These are phyloP conservation scores for Pyrenochaeta sp. DNA, from an alignment of 2,329 filamentous ascomycete species.

Conservation along the genomic window DNA sequence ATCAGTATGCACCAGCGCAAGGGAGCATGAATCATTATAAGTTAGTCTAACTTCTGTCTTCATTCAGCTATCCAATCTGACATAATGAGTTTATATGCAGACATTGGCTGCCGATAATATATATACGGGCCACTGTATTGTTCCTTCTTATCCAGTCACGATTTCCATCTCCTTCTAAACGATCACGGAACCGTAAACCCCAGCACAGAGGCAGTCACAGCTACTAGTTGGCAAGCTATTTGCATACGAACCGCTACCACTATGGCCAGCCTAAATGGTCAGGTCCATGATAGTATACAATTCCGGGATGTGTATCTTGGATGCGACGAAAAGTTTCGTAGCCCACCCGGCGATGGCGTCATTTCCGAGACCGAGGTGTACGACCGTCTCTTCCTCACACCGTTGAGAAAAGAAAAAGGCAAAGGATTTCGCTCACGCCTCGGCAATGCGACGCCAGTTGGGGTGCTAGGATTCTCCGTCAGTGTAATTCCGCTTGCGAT, in stretches of 20 bases:
- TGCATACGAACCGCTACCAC: not conserved
- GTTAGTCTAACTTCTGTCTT: slow-evolving; percentile 1
- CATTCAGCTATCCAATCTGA: not conserved
- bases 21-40: not conserved
- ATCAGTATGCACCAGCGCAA: not conserved
- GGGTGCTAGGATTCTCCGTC: slow-evolving; percentile 22
- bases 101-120: not conserved
- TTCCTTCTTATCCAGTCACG: not conserved
- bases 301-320: not conserved
- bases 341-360: not conserved
- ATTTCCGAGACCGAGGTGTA: not conserved
- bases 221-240: not conserved
- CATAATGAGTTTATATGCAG: not conserved
- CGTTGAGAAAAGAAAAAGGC: not conserved
- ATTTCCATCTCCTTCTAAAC: not conserved
- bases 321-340: not conserved
- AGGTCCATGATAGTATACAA: not conserved
- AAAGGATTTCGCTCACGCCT: slow-evolving; percentile 16
- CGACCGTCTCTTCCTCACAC: not conserved
- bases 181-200: not conserved
- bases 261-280: not conserved
- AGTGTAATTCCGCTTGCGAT: slow-evolving; percentile 15
- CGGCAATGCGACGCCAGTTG: slow-evolving; percentile 22
- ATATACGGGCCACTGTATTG: not conserved
- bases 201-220: not conserved